These are phyloP conservation scores for Hygrocybe coccinea DNA, from an alignment of 768 basidiomycete genomes.

Conservation along the genomic window DNA sequence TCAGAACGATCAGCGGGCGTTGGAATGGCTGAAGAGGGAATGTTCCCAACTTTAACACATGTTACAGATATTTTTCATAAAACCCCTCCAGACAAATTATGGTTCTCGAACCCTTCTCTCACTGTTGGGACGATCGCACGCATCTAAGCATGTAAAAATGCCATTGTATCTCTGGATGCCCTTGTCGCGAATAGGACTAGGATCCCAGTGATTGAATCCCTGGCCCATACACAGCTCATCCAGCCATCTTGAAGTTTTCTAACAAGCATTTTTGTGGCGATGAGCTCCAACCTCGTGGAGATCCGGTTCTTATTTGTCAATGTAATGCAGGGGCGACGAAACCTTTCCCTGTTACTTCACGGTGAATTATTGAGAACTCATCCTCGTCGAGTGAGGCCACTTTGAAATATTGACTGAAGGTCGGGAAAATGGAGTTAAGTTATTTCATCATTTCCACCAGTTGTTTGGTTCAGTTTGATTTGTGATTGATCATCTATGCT, in stretches of 20 bases:
- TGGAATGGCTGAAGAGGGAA: constrained; percentile 61
- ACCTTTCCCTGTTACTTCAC: constrained; percentile 57
- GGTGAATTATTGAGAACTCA: constrained; percentile 44
- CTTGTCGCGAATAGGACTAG: too few species aligned
- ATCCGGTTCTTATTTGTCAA: constrained; percentile 35
- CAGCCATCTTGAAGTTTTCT: constrained; percentile 49
- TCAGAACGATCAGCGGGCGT: constrained; percentile 51
- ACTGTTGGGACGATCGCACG: too few species aligned
- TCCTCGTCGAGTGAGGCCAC: constrained; percentile 55
- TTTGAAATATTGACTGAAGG: constrained; percentile 41
- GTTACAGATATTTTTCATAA: neutral
- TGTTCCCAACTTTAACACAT: constrained; percentile 38
- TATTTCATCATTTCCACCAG: neutral
- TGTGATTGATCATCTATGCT: constrained; percentile 24
- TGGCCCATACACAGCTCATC: too few species aligned
- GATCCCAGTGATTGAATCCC: too few species aligned
- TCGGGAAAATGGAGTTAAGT: constrained; percentile 37
- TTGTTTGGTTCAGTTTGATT: neutral
- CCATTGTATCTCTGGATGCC: too few species aligned
- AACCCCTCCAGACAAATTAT: neutral
- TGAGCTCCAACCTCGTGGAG: constrained; percentile 48
- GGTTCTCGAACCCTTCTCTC: too few species aligned
- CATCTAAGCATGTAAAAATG: too few species aligned
- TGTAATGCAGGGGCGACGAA: constrained; percentile 36
- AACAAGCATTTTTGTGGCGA: constrained; percentile 54